Base-by-base conservation (phyloP, 139 green algal species). In the Gonium pectorale region DNA sequence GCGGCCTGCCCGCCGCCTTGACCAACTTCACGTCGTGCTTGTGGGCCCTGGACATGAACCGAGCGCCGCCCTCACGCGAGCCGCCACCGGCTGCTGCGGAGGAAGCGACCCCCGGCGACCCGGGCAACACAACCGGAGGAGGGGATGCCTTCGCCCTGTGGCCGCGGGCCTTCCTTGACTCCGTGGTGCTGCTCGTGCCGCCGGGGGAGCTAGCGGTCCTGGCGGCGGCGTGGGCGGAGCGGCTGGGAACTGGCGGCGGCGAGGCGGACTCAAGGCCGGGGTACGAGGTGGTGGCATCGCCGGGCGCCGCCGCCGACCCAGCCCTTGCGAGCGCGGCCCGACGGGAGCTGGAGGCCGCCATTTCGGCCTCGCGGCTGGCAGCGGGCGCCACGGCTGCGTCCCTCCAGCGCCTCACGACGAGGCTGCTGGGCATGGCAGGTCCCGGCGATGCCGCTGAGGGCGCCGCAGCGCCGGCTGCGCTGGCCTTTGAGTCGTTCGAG, bases 111-210 rank as follows among this genome's bases (percentile, higher is more conserved):
- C n/a, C n/a, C n/a, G n/a, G n/a, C n/a, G n/a, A n/a, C n/a, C n/a
- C n/a, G n/a, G n/a, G n/a, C n/a, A n/a, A n/a, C n/a, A n/a, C n/a
- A n/a, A n/a, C n/a, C n/a, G n/a, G n/a, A n/a, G n/a, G n/a, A n/a
- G n/a, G n/a, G n/a, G n/a, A n/a, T n/a, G n/a, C n/a, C n/a, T n/a
- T n/a, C n/a, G n/a, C n/a, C n/a, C n/a, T n/a, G n/a, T n/a, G n/a
- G n/a, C n/a, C n/a, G n/a, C n/a, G n/a, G n/a, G 64, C n/a, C 7
- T 71, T 51, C 37, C 35, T 71, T 35, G 64, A 71, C 1, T 71
- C 64, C 2, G 64, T 71, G 64, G 64, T 71, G 64, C 64, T 71
- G 64, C 15, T 46, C 37, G 64, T 71, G 37, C 64, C 64, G 15
- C 64, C 33, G 5, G 33, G 37, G 6, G 64, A 71, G 64, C 37